Percentiles rank a stretch among this genome's conserved stretches.
phyloP scores from a whole-genome alignment of 805 yeast genomes.

The Candida awuae region DNA sequence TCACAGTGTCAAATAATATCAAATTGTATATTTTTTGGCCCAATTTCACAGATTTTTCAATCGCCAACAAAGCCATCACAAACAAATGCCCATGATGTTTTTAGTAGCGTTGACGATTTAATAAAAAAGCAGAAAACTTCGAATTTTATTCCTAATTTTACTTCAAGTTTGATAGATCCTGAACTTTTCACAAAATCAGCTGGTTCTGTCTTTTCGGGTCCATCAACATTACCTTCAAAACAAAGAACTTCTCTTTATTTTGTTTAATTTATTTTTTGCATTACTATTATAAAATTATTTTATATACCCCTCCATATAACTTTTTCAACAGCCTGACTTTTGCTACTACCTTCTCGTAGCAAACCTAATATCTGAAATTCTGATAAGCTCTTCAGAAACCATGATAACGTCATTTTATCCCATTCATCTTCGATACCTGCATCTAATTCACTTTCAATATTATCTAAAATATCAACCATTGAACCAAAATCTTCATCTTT shows the following conservation, averaged over 20 bases:
- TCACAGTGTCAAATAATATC: slow-evolving; percentile 1
- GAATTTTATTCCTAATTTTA: background rate
- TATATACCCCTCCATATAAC: slow-evolving; percentile 61
- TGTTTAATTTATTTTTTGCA: background rate
- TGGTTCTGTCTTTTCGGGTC: background rate
- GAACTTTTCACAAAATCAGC: slow-evolving; percentile 2
- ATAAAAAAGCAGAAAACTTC: background rate
- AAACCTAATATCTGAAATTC: slow-evolving; percentile 68
- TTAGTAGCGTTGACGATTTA: background rate
- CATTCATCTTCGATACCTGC: slow-evolving; percentile 38
- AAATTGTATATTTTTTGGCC: slow-evolving; percentile 2
- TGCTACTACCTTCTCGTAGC: slow-evolving; percentile 50
- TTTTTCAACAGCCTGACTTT: slow-evolving; percentile 62
- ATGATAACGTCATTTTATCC: slow-evolving; percentile 56
- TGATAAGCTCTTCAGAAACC: slow-evolving; percentile 68
- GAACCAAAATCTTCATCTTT: slow-evolving; percentile 2
- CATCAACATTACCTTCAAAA: background rate
- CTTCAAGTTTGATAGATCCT: slow-evolving; percentile 3
- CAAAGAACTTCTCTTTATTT: slow-evolving; percentile 12
- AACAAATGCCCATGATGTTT: slow-evolving; percentile 1
- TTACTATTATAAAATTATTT: background rate
- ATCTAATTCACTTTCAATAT: slow-evolving; percentile 22
- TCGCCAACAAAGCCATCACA: slow-evolving; percentile 2
- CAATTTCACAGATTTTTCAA: background rate
- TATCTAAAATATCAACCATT: slow-evolving; percentile 1